A percentile compares a stretch with the other conserved stretches of the same genome.
Evolutionary conservation across 192 early-diverging fungal species (phyloP).

Genomic region (Backusella tarrabulga): DNA sequence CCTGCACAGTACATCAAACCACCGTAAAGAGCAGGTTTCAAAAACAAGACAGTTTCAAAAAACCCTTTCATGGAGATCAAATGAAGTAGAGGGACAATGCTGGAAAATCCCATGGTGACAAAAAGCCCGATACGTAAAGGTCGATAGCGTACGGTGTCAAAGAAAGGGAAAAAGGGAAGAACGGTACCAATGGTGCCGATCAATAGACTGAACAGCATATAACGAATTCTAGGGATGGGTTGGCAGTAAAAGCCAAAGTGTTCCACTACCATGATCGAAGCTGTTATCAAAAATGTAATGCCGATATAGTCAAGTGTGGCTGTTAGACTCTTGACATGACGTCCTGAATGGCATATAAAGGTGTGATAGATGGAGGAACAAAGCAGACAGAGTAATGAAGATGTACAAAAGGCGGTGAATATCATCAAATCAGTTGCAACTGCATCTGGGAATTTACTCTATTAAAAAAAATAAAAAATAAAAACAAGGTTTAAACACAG

Average conservation of each 20-base stretch:
- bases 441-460: conserved; percentile 25
- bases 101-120: conserved; percentile 46
- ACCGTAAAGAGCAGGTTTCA: conserved; percentile 46
- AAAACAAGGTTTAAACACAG: conserved; percentile 2
- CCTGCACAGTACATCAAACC: conserved; percentile 47
- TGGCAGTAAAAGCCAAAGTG: conserved; percentile 58
- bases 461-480: not conserved
- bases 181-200: conserved; percentile 46
- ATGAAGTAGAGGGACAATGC: conserved; percentile 46
- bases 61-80: conserved; percentile 41
- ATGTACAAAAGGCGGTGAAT: conserved; percentile 48
- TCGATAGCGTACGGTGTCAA: conserved; percentile 47
- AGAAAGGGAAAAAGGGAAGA: conserved; percentile 49
- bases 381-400: conserved; percentile 50
- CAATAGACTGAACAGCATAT: conserved; percentile 44
- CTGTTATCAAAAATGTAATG: conserved; percentile 56
- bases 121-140: conserved; percentile 51
- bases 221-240: conserved; percentile 31
- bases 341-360: conserved; percentile 55
- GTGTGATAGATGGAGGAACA: conserved; percentile 57
- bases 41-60: conserved; percentile 36
- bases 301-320: conserved; percentile 60
- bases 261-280: conserved; percentile 50
- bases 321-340: conserved; percentile 45
- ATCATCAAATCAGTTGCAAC: conserved; percentile 37